Conservation (phyloP, 352 stramenopile genomes). For the Elongisporangium undulatum region DNA sequence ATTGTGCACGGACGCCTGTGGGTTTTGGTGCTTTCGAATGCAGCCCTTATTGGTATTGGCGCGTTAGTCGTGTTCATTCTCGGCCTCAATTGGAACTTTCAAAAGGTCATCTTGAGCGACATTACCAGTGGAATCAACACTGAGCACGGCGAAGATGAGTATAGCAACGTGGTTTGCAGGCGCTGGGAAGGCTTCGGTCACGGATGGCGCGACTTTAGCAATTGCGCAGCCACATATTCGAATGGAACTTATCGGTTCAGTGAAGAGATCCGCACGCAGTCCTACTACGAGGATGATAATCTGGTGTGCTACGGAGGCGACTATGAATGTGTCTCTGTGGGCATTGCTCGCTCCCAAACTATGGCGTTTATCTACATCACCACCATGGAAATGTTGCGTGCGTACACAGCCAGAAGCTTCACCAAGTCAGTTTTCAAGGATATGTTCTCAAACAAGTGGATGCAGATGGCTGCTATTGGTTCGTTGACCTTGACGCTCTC, state of each 20-base stretch:
- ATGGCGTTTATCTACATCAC: slow-evolving; percentile 81
- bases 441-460: slow-evolving; percentile 78
- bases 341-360: slow-evolving; percentile 59
- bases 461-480: slow-evolving; percentile 62
- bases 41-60: slow-evolving; percentile 47
- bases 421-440: slow-evolving; percentile 69
- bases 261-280: slow-evolving; percentile 20
- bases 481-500: slow-evolving; percentile 54
- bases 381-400: slow-evolving; percentile 68
- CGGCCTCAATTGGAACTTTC: slow-evolving; percentile 71
- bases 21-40: slow-evolving; percentile 63
- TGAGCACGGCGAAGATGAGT: slow-evolving; percentile 25
- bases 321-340: slow-evolving; percentile 58
- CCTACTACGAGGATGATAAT: slow-evolving; percentile 36
- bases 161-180: slow-evolving; percentile 42
- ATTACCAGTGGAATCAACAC: slow-evolving; percentile 41
- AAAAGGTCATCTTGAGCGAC: slow-evolving; percentile 46
- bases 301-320: slow-evolving; percentile 43
- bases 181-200: slow-evolving; percentile 51
- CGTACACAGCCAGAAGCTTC: slow-evolving; percentile 75
- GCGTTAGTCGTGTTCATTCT: slow-evolving; percentile 57
- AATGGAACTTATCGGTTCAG: slow-evolving; percentile 37
- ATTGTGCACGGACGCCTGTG: slow-evolving; percentile 70
- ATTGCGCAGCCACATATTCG: slow-evolving; percentile 28
- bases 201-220: slow-evolving; percentile 38